Base-by-base conservation (phyloP, 2,329 filamentous ascomycete species). In the Myriosclerotinia curreyana region DNA sequence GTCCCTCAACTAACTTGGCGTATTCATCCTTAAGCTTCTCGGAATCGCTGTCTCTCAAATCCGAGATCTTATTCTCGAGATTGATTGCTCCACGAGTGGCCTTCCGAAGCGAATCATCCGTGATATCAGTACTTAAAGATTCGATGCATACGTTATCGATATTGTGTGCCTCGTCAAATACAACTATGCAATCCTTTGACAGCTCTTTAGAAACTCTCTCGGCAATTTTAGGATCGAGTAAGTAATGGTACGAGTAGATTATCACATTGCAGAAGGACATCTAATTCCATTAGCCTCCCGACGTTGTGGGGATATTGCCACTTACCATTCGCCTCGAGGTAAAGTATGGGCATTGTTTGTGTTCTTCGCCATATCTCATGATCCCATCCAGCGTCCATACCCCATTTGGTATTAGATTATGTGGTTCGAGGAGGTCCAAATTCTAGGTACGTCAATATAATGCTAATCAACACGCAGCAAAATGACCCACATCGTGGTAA, bases 61-160 rank as follows among this genome's bases (percentile, higher is more conserved):
- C 92, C 5, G 85, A 84, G 70, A 99, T 97, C 74, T 90, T 96
- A 38, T 86, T 86, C 74, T 99, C 95, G 1, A 99, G 81, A 70
- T 96, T 98, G 69, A 89, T 89, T 15, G 94, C 96, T 6, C 95
- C 95, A 69, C 92, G 84, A 1, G 92, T 93, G 25, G 95, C 95
- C 77, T 92, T 96, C 28, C 93, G 86, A 61, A 99, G 77, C 0
- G 94, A 97, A 70, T 98, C 95, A 74, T 99, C 93, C 0, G 94
- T 98, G 64, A 99, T 85, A 72, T 99, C 95, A 50, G 96, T 98
- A 74, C 95, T 99, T 15, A 98, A 80, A 2, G 95, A 94, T 74
- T 99, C 95, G 70, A 99, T 99, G 75, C 96, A 99, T 65, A 99
- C 95, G 74, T 99, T 99, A 82, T 99, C 95, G 71, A 99, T 99